Evolutionary conservation across 192 early-diverging fungal genomes (phyloP), one percentile per base, ranked within the genome.

Genomic region (Phycomyces nitens): DNA sequence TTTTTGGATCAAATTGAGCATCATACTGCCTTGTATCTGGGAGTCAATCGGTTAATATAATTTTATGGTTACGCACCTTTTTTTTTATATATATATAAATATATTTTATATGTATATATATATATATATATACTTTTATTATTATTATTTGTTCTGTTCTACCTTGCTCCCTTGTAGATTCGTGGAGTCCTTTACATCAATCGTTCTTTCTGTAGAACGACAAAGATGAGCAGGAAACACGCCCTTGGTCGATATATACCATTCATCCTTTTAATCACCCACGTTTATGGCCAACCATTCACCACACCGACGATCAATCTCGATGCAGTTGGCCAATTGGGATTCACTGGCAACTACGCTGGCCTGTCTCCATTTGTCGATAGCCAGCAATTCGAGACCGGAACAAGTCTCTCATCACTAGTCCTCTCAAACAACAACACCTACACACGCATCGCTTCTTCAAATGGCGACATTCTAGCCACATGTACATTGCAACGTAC

Each of bases 331-430:
- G 44, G 44, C 44, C 71, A 72, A 58, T 55, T 72, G 24, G 65
- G 65, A 12, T 56, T 72, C 29, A 53, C 49, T 22, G 71, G 71
- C 42, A 55, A 72, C 22, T 72, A 58, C 57, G 65, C 58, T 26
- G 71, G 71, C 20, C 40, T 72, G 21, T 72, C 71, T 41, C 56
- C 47, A 9, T 56, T 58, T 34, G 58, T 12, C 8, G 55, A 63
- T 14, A 15, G 22, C 5, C 38, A 53, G 7, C 65, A 66, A 38
- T 60, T 64, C 26, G 56, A 70, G 39, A 39, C 51, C 27, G 16
- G 27, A 55, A 23, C 15, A n/a, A 11, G 3, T 11, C 15, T 47
- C 4, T 47, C 49, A 26, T 53, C 59, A 3, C 53, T 54, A 6
- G 8, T 68, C 0, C 56, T 38, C 9, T 27, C 59, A 23, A 43